These are phyloP conservation scores for Aspergillus sp. DNA, from an alignment of 2,329 filamentous ascomycete species.

Conservation along the genomic window DNA sequence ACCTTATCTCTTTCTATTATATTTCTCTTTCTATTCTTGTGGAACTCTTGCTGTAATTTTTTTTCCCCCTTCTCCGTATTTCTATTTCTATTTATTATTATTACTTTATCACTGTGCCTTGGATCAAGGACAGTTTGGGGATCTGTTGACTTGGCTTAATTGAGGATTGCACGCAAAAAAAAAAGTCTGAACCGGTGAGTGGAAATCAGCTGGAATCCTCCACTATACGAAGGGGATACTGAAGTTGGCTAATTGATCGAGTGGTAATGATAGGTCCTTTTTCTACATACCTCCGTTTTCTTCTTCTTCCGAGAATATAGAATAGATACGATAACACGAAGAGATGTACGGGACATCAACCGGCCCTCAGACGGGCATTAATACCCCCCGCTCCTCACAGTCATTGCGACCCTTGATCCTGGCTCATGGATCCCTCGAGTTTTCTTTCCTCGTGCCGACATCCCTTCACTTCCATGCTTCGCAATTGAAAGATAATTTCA, in stretches of 20 bases:
- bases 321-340: conserved; percentile 20
- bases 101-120: background rate
- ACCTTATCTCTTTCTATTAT: background rate
- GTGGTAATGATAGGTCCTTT: too few species aligned
- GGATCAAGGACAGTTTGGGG: too few species aligned
- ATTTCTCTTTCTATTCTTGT: background rate
- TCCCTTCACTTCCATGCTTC: conserved; percentile 93
- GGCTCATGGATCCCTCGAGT: conserved; percentile 90
- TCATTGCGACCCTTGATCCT: conserved; percentile 89
- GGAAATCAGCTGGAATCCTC: too few species aligned
- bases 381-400: conserved; percentile 88
- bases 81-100: conserved; percentile 8
- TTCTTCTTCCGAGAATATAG: conserved; percentile 2
- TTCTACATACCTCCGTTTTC: too few species aligned
- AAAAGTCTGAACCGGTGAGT: too few species aligned
- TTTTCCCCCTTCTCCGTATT: conserved; percentile 7
- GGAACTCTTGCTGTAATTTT: conserved; percentile 5
- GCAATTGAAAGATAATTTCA: conserved; percentile 88
- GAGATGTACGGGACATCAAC: conserved; percentile 78
- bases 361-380: conserved; percentile 90
- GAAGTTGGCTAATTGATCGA: too few species aligned
- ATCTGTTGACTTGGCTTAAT: too few species aligned
- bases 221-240: too few species aligned
- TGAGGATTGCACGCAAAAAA: too few species aligned
- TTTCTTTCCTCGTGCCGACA: conserved; percentile 92